Conservation (phyloP, 2,329 filamentous ascomycete genomes). For the Phialophora chinensis region DNA sequence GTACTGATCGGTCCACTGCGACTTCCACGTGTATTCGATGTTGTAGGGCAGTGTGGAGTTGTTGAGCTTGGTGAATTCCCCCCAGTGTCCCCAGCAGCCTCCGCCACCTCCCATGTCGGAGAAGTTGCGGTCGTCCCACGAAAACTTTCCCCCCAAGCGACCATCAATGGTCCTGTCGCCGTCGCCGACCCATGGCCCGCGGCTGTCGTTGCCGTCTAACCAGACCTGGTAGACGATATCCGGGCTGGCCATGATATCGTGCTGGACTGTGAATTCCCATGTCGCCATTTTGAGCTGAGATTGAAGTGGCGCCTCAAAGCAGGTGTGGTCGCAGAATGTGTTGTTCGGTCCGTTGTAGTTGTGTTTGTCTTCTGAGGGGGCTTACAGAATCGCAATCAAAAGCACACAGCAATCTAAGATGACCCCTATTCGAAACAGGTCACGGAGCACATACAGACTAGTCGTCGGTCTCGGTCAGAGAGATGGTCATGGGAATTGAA, state of each 20-base stretch:
- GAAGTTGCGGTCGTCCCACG: constrained; percentile 15
- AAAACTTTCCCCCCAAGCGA: constrained; percentile 4
- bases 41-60: not conserved
- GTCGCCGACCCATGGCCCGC: constrained; percentile 15
- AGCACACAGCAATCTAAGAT: too few relatives aligned
- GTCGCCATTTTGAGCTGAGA: not conserved
- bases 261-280: constrained; percentile 13
- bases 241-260: constrained; percentile 8
- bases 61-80: constrained; percentile 9
- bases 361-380: not conserved
- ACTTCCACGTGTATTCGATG: constrained; percentile 16
- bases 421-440: too few relatives aligned
- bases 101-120: constrained; percentile 15
- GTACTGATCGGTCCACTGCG: constrained; percentile 15
- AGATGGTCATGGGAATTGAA: too few relatives aligned
- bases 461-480: too few relatives aligned
- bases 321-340: not conserved
- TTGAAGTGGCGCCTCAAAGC: not conserved
- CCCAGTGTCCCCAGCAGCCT: constrained; percentile 17
- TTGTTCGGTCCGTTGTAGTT: too few relatives aligned
- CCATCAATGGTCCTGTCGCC: constrained; percentile 5
- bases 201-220: constrained; percentile 13
- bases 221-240: constrained; percentile 15
- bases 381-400: not conserved
- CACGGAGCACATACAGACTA: too few relatives aligned